Base-by-base conservation (phyloP, 176 grass and related monocot genomes). In the Musa beccarii region DNA sequence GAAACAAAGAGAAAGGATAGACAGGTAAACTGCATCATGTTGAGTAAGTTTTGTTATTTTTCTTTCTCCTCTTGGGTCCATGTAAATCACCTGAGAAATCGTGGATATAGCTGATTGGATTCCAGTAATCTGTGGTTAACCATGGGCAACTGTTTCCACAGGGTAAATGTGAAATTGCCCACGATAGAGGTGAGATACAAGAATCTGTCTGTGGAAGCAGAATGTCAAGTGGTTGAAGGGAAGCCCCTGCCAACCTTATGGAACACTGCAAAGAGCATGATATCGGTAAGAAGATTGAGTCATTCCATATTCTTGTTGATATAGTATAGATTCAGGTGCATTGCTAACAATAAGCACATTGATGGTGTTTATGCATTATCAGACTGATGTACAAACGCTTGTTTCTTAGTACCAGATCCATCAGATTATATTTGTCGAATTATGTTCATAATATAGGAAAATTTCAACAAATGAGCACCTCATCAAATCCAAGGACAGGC, bases 1-100 rank as follows among this genome's bases (percentile, higher is more conserved):
- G 20, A 82, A 92, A 80, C 92, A 92, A 84, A 90, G 89, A 26
- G 70, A 66, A 23, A 79, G 92, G 52, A 92, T 92, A 77, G 89
- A 92, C 64, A 75, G 84, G 75, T 83, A 80, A 56, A 3, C 19
- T 63, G 49, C 56, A 78, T 49, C 14, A 6, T 63, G 10, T 26
- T 13, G 62, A 21, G 8, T 13, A 29, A 56, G 34, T 43, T 43
- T 43, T 65, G 11, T 22, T 51, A 29, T 9, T 8, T 29, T 52
- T 3, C 2, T 24, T 54, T 24, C 6, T 75, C 25, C 10, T 22
- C 0, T 53, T 14, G 13, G 15, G 0, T 73, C 51, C 28, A 59
- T 52, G 28, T 17, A 9, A 76, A 51, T 3, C 2, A 3, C 8
- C 19, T 50, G 34, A 20, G 9, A 64, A 51, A 23, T 21, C 14